phyloP scores from a whole-genome alignment of 768 basidiomycete genomes.

The Nidula microcarpa region DNA sequence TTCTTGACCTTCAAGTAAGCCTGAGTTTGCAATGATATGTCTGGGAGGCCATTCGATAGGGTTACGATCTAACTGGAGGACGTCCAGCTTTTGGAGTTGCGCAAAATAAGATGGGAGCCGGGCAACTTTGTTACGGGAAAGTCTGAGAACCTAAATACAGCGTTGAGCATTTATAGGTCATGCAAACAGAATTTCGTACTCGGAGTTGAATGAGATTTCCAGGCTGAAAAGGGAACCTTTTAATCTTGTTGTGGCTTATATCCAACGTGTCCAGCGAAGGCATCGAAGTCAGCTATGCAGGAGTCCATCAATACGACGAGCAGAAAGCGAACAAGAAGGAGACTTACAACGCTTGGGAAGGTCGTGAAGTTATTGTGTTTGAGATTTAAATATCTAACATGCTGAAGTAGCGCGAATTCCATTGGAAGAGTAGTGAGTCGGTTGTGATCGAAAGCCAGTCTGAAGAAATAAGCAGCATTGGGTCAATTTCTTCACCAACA shows the following conservation, averaged over 20 bases:
- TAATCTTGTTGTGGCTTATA: slow-evolving; percentile 89
- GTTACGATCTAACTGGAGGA: slow-evolving; percentile 87
- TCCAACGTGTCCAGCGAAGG: slow-evolving; percentile 91
- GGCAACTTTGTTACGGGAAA: slow-evolving; percentile 82
- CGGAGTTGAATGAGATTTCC: slow-evolving; percentile 76
- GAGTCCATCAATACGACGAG: slow-evolving; percentile 4
- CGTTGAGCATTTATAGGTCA: neutral
- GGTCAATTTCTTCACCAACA: too few species aligned
- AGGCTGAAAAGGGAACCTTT: slow-evolving; percentile 71
- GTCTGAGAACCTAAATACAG: slow-evolving; percentile 67
- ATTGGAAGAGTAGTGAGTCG: slow-evolving; percentile 73
- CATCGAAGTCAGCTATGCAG: slow-evolving; percentile 70
- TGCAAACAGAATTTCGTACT: slow-evolving; percentile 33
- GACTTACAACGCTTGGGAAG: slow-evolving; percentile 85
- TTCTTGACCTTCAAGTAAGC: slow-evolving; percentile 41
- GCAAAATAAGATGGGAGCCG: slow-evolving; percentile 76
- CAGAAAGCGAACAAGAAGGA: slow-evolving; percentile 4
- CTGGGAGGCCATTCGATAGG: slow-evolving; percentile 92
- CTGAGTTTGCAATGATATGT: slow-evolving; percentile 41
- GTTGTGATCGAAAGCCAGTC: slow-evolving; percentile 87
- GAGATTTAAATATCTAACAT: slow-evolving; percentile 82
- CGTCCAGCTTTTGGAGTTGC: slow-evolving; percentile 66
- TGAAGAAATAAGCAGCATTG: slow-evolving; percentile 20
- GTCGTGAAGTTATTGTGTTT: slow-evolving; percentile 78
- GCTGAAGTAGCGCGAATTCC: slow-evolving; percentile 68